Percentiles rank a stretch among this genome's conserved stretches.
Conservation (phyloP, 1,139 yeast species). For the Suhomyces ambrosiae region DNA sequence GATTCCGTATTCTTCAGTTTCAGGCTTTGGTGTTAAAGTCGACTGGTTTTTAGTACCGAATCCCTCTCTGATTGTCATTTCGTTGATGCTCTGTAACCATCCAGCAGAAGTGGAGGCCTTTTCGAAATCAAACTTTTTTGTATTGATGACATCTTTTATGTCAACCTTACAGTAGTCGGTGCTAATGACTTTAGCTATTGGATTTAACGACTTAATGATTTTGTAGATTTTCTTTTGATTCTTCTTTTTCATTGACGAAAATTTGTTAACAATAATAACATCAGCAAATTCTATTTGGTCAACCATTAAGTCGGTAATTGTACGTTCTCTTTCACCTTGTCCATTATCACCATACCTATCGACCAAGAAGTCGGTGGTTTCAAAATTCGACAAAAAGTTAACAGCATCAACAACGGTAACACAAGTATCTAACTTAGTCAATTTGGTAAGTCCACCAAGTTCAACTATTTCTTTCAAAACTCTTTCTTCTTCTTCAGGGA, state of each 20-base stretch:
- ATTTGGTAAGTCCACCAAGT: conserved; percentile 41
- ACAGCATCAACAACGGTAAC: conserved; percentile 50
- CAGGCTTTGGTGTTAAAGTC: conserved; percentile 28
- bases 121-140: conserved; percentile 39
- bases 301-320: conserved; percentile 46
- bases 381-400: conserved; percentile 40
- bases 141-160: conserved; percentile 33
- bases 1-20: conserved; percentile 45
- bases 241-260: conserved; percentile 27
- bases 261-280: conserved; percentile 43
- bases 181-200: conserved; percentile 37
- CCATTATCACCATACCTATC: conserved; percentile 43
- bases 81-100: conserved; percentile 47
- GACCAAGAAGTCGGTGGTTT: conserved; percentile 43
- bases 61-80: conserved; percentile 39
- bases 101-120: conserved; percentile 48
- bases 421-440: conserved; percentile 45
- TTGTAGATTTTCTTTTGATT: conserved; percentile 27
- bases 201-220: conserved; percentile 39
- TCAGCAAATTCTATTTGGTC: conserved; percentile 52
- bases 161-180: conserved; percentile 42
- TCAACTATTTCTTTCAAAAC: conserved; percentile 32
- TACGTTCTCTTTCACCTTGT: conserved; percentile 41
- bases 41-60: conserved; percentile 27
- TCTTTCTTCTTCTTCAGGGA: conserved; percentile 24